phyloP scores from a whole-genome alignment of 805 yeast species.

The Barnettozyma californica region DNA sequence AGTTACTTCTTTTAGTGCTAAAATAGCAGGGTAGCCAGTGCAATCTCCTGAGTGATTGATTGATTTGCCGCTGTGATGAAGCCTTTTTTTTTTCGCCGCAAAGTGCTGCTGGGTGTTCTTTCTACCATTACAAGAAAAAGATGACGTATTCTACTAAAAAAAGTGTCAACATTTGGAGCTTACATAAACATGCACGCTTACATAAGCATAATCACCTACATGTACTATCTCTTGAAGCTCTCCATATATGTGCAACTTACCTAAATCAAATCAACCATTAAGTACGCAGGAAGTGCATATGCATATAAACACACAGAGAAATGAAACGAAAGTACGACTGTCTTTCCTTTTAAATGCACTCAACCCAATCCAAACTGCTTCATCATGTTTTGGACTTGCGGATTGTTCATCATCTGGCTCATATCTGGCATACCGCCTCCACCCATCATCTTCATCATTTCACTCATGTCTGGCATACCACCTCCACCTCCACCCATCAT shows the following conservation, averaged over 20 bases:
- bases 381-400: slow-evolving; percentile 43
- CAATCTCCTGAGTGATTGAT: too few species aligned
- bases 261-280: background rate
- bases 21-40: too few species aligned
- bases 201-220: too few species aligned
- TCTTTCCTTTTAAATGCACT: background rate
- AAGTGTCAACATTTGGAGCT: too few species aligned
- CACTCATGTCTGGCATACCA: slow-evolving; percentile 66
- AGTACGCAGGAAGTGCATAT: background rate
- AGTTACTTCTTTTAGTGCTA: too few species aligned
- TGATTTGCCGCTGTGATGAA: too few species aligned
- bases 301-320: background rate
- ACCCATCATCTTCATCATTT: slow-evolving; percentile 56
- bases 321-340: background rate
- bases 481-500: slow-evolving; percentile 45
- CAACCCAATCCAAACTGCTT: slow-evolving; percentile 37
- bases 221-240: too few species aligned
- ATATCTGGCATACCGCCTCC: slow-evolving; percentile 39
- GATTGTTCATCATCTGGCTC: slow-evolving; percentile 34
- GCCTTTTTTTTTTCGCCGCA: too few species aligned
- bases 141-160: too few species aligned
- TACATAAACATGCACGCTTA: too few species aligned
- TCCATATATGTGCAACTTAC: background rate
- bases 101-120: too few species aligned
- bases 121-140: too few species aligned